These are phyloP conservation scores for Stephania cephalantha DNA, from an alignment of 164 flowering plant genomes.

Conservation along the genomic window DNA sequence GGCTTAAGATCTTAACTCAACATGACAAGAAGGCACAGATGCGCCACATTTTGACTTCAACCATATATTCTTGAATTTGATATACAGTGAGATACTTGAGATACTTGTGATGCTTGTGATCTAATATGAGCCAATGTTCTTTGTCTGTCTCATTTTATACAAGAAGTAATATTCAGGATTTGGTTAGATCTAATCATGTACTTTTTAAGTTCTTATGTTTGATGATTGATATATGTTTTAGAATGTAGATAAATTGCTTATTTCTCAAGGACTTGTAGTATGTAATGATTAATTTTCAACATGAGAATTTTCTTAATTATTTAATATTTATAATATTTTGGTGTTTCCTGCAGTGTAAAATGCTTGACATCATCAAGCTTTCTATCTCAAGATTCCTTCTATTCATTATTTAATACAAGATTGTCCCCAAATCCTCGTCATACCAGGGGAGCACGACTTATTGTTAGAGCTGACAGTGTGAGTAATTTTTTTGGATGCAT, in stretches of 20 bases:
- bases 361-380: slow-evolving; percentile 41
- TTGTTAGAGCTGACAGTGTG: slow-evolving; percentile 78
- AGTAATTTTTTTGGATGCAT: slow-evolving; percentile 19
- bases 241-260: background rate
- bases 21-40: too few species aligned
- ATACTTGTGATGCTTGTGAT: too few species aligned
- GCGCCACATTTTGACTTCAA: background rate
- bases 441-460: slow-evolving; percentile 47
- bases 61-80: background rate
- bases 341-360: slow-evolving; percentile 28
- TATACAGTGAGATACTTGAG: too few species aligned
- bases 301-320: background rate
- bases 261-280: background rate
- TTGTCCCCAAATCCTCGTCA: slow-evolving; percentile 31
- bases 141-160: background rate
- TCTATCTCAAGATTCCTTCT: slow-evolving; percentile 45
- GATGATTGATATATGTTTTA: background rate
- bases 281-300: background rate
- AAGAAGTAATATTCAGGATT: too few species aligned
- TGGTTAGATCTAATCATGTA: too few species aligned
- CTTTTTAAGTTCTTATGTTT: background rate
- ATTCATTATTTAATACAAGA: slow-evolving; percentile 23
- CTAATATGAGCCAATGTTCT: background rate
- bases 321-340: background rate
- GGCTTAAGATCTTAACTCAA: too few species aligned